Evolutionary conservation across 2,329 filamentous ascomycete species (phyloP), one percentile per base, ranked within the genome.

Genomic region (Scedosporium minutisporum): DNA sequence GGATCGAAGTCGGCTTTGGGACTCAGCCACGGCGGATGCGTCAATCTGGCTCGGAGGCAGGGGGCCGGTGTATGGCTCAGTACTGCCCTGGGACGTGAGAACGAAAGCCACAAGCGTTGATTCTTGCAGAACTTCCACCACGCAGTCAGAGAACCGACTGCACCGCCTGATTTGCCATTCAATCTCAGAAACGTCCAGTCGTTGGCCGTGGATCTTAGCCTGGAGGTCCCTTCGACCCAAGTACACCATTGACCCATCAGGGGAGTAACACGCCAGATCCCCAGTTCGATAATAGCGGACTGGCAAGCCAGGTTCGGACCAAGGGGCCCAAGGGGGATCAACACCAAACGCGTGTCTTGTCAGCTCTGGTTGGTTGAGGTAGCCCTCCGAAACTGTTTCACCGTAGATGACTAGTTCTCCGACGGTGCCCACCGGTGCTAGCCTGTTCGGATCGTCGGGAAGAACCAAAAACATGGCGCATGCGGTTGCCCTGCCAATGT

Each of bases 331-430:
- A 2, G 3, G 64, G 61, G 29, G 74, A 76, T 62, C 74, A 63
- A 80, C 78, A 41, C 64, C 61, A 25, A 65, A 66, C 2, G 60
- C 55, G 18, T 48, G 57, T 3, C 59, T 58, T 7, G 65, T 66
- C 64, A 64, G 65, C n/a, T 62, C 62, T 1, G 63, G 57, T 18
- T 60, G 51, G n/a, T 66, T 64, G 6, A 68, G n/a, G 21, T 67
- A 67, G 1, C 66, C 82, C 12, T 78, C 74, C 21, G 80, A 82
- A n/a, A 86, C 77, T 25, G 79, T 76, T 2, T 80, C 80, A 1
- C 80, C 79, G 64, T 77, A 76, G 44, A 82, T 71, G 6, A 78
- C 67, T n/a, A 80, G 72, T 66, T 80, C 78, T 48, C 44, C 44
- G 44, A 48, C 18, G 44, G 16, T n/a, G 44, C 44, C 44, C 16